Conservation (phyloP, 805 yeast species). For the Starmerella vaccinii region DNA sequence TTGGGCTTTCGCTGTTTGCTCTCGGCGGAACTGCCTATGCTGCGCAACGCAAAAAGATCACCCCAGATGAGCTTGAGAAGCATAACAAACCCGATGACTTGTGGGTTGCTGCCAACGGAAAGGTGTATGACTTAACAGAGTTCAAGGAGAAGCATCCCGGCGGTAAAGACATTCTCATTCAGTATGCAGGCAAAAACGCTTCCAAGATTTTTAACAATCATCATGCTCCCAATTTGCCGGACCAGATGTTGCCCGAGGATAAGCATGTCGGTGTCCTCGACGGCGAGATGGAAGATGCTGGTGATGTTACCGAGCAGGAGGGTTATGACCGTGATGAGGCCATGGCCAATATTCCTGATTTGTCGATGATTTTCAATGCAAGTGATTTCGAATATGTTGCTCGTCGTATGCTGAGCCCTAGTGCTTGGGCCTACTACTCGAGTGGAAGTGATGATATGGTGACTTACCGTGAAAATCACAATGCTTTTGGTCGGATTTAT, state of each 20-base stretch:
- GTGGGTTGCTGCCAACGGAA: slow-evolving; percentile 75
- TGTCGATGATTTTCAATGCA: slow-evolving; percentile 58
- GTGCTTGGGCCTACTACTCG: slow-evolving; percentile 89
- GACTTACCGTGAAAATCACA: slow-evolving; percentile 78
- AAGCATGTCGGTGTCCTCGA: slow-evolving; percentile 32
- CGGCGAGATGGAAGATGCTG: slow-evolving; percentile 13
- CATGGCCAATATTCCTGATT: slow-evolving; percentile 47
- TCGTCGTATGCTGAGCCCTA: slow-evolving; percentile 56
- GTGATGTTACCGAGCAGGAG: slow-evolving; percentile 32
- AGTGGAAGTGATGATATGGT: slow-evolving; percentile 92
- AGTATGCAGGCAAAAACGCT: slow-evolving; percentile 61
- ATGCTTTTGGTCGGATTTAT: slow-evolving; percentile 75
- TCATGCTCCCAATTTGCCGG: slow-evolving; percentile 77
- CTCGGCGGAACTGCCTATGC: slow-evolving; percentile 3
- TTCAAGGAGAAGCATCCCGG: slow-evolving; percentile 53
- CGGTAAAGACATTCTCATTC: slow-evolving; percentile 44
- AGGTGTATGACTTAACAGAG: slow-evolving; percentile 68
- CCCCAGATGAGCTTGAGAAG: slow-evolving; percentile 33
- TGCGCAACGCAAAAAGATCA: neutral
- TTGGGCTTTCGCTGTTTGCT: neutral
- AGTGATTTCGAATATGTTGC: slow-evolving; percentile 87
- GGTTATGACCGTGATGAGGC: slow-evolving; percentile 39
- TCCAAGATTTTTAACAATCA: slow-evolving; percentile 76
- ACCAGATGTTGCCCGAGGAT: slow-evolving; percentile 46
- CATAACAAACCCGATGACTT: slow-evolving; percentile 56